A percentile compares a stretch with the other conserved stretches of the same genome.
phyloP scores from a whole-genome alignment of 169 alveolate genomes.

The Perkinsus marinus region DNA sequence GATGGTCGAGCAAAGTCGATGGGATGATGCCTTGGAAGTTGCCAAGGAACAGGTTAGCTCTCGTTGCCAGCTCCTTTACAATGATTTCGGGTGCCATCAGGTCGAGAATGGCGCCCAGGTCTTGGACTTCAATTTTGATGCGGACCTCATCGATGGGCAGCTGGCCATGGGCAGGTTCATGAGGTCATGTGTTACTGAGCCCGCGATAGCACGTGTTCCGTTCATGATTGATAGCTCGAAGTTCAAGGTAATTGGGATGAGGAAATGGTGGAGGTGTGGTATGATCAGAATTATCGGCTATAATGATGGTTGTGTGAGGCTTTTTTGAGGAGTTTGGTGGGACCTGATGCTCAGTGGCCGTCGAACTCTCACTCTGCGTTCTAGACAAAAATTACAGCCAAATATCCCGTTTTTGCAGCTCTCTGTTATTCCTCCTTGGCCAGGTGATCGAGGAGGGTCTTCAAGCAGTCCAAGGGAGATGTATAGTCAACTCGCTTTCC shows the following conservation, averaged over 20 bases:
- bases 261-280: too few relatives aligned
- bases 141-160: constrained; percentile 49
- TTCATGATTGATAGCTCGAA: constrained; percentile 54
- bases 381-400: too few relatives aligned
- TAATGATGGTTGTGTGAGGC: too few relatives aligned
- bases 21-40: constrained; percentile 42
- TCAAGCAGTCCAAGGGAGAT: constrained; percentile 41
- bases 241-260: constrained; percentile 18
- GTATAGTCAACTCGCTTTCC: constrained; percentile 49
- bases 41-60: constrained; percentile 33
- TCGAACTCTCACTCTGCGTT: too few relatives aligned
- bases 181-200: constrained; percentile 33
- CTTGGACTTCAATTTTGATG: constrained; percentile 49
- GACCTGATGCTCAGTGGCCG: too few relatives aligned
- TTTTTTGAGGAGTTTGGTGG: too few relatives aligned
- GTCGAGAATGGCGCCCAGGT: constrained; percentile 43
- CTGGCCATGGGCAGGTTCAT: constrained; percentile 46
- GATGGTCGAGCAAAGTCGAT: constrained; percentile 28
- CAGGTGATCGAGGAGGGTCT: constrained; percentile 44
- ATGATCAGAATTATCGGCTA: too few relatives aligned
- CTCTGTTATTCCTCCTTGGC: not conserved
- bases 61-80: not conserved
- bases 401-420: too few relatives aligned
- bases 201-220: constrained; percentile 43
- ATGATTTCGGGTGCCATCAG: not conserved